These are phyloP conservation scores for Astraeus odoratus DNA, from an alignment of 768 basidiomycete species.

Conservation along the genomic window DNA sequence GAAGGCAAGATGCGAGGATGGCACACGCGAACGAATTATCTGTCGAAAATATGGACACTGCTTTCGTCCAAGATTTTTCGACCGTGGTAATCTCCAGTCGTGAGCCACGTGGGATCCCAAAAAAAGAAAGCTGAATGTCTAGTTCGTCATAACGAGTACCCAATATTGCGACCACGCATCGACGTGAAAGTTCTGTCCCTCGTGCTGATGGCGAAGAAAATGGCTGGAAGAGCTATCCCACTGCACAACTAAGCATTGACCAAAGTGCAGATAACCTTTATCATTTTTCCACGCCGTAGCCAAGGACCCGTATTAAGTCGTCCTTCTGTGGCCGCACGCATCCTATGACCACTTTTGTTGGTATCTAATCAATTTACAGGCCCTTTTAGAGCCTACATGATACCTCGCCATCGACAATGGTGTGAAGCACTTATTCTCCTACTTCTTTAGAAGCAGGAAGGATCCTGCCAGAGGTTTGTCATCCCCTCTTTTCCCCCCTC, in stretches of 20 bases:
- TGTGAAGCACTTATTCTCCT: conserved; percentile 48
- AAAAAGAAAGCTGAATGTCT: conserved; percentile 13
- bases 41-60: not conserved
- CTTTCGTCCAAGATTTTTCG: conserved; percentile 20
- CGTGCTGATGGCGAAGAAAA: too few relatives aligned
- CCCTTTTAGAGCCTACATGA: conserved; percentile 33
- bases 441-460: conserved; percentile 53
- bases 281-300: conserved; percentile 46
- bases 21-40: conserved; percentile 1
- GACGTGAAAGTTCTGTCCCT: conserved; percentile 9
- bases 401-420: conserved; percentile 44
- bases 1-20: conserved; percentile 8
- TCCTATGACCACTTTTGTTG: not conserved
- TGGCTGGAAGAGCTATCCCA: too few relatives aligned
- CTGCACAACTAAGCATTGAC: too few relatives aligned
- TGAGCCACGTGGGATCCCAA: conserved; percentile 4
- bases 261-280: conserved; percentile 31
- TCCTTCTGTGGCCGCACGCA: conserved; percentile 55
- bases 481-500: too few relatives aligned
- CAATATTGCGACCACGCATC: not conserved
- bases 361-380: not conserved
- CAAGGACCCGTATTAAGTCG: conserved; percentile 51
- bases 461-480: conserved; percentile 32
- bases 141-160: not conserved
- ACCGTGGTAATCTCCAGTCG: conserved; percentile 23